Evolutionary conservation across 2,329 filamentous ascomycete species (phyloP).

Genomic region (Hortaea werneckii): DNA sequence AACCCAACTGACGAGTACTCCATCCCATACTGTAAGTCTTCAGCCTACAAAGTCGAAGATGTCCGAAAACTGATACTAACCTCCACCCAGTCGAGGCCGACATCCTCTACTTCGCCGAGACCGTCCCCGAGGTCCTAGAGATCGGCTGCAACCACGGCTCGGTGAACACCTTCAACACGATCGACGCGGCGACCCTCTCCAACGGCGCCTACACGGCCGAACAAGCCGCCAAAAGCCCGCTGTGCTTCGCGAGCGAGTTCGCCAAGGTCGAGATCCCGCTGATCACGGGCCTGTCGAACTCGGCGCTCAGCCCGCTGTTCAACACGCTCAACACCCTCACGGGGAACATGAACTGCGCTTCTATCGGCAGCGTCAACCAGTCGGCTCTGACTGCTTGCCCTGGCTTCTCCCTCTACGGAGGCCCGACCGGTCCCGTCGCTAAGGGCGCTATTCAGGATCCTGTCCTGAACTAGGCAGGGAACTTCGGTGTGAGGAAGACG

Average conservation of each 20-base stretch:
- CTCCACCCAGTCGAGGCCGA: constrained; percentile 8
- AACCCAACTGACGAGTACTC: constrained; percentile 15
- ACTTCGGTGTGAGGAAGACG: no score
- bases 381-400: constrained; percentile 18
- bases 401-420: constrained; percentile 20
- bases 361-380: constrained; percentile 18
- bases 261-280: constrained; percentile 13
- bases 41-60: no score
- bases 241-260: constrained; percentile 18
- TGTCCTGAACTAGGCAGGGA: no score
- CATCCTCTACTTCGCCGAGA: constrained; percentile 18
- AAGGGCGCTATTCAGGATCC: constrained; percentile 19
- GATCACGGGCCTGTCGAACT: constrained; percentile 10
- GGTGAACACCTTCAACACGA: constrained; percentile 19
- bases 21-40: constrained; percentile 13
- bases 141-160: constrained; percentile 17
- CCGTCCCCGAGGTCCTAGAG: constrained; percentile 15
- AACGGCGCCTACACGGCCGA: constrained; percentile 33
- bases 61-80: no score
- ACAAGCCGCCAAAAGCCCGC: constrained; percentile 15
- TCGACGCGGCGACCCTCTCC: constrained; percentile 27
- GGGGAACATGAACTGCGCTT: constrained; percentile 10
- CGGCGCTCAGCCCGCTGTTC: constrained; percentile 5
- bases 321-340: constrained; percentile 6
- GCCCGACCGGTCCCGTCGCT: constrained; percentile 18